Conservation (phyloP, 305 asterid species). For the Nicotiana rustica region DNA sequence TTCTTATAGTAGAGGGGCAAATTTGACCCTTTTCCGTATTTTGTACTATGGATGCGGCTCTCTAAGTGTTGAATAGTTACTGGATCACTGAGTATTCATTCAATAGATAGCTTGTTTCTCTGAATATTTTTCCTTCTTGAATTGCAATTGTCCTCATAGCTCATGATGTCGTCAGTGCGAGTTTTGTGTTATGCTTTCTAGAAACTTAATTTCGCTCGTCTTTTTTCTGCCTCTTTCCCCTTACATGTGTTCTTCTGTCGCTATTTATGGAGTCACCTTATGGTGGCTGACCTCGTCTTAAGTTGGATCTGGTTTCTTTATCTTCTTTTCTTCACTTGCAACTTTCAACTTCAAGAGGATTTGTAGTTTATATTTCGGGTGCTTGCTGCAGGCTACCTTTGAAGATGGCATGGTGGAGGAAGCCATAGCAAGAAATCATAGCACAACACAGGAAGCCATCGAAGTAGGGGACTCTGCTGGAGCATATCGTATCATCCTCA, state of each 20-base stretch:
- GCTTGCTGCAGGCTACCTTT: conserved; percentile 75
- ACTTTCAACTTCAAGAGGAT: neutral
- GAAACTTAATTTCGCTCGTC: neutral
- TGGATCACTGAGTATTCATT: neutral
- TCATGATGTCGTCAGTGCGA: neutral
- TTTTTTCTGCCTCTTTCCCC: neutral
- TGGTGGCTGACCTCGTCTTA: neutral
- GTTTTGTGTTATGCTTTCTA: neutral
- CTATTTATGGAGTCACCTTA: neutral
- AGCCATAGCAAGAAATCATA: conserved; percentile 83
- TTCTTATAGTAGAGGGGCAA: too few relatives aligned
- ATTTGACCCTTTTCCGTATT: too few relatives aligned
- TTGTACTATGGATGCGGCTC: neutral
- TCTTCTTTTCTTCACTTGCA: conserved; percentile 1
- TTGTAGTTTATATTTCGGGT: neutral
- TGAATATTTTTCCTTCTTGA: neutral
- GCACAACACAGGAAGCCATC: conserved; percentile 87
- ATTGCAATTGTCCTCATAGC: neutral
- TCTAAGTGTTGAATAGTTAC: neutral
- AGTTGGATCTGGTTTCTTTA: neutral
- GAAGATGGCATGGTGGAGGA: conserved; percentile 82
- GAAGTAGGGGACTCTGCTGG: conserved; percentile 83
- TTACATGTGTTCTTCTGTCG: neutral
- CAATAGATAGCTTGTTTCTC: neutral
- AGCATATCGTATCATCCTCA: conserved; percentile 78